phyloP scores from a whole-genome alignment of 441 rosid species.

The Populus trichocarpa region DNA sequence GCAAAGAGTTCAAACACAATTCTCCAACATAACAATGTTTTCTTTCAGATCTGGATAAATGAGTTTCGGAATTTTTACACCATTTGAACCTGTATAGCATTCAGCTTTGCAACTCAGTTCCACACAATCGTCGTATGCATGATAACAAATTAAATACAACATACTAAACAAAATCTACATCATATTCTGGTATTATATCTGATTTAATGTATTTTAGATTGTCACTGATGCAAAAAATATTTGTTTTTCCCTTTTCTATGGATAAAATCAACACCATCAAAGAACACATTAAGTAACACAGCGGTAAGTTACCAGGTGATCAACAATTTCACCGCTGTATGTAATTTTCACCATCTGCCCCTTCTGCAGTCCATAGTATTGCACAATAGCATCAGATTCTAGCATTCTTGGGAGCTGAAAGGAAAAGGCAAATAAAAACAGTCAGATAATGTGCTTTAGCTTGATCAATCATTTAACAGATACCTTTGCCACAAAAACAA shows the following conservation, averaged over 20 bases:
- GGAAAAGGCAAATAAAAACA: not conserved
- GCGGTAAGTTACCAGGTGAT: conserved; percentile 37
- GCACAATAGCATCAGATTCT: conserved; percentile 42
- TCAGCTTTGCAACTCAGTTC: not conserved
- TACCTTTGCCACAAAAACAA: not conserved
- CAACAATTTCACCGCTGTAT: conserved; percentile 35
- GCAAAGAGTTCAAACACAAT: not conserved
- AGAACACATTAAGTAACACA: conserved; percentile 36
- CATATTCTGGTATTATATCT: not conserved
- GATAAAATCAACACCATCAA: not conserved
- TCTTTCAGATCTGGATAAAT: not conserved
- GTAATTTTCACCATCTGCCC: conserved; percentile 50
- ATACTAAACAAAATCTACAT: not conserved
- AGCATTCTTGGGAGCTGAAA: conserved; percentile 49
- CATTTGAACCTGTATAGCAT: not conserved
- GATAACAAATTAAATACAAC: not conserved
- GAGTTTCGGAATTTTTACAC: not conserved
- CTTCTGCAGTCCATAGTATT: conserved; percentile 51
- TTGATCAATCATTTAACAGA: not conserved
- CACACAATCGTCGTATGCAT: not conserved
- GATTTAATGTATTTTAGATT: not conserved
- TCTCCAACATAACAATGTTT: not conserved
- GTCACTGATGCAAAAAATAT: not conserved
- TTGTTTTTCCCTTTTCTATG: no score
- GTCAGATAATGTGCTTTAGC: not conserved